Evolutionary conservation across 2,329 filamentous ascomycete species (phyloP).

Genomic region (Intubia oerlemansii): DNA sequence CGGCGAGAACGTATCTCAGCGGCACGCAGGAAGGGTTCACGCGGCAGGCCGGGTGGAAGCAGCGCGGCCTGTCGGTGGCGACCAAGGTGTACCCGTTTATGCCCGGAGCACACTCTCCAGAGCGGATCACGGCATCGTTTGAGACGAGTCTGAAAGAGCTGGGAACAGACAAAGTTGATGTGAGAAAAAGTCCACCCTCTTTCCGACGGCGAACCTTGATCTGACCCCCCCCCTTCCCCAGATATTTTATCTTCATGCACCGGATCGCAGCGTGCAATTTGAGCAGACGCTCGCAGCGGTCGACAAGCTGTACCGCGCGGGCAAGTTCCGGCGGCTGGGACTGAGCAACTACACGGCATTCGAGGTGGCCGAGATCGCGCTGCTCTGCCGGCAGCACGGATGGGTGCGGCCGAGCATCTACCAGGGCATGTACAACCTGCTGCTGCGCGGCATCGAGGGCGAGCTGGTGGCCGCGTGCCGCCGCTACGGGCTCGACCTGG

Average conservation of each 20-base stretch:
- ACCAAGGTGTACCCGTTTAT: constrained; percentile 53
- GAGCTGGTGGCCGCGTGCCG: constrained; percentile 45
- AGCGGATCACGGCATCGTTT: constrained; percentile 38
- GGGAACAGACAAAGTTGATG: constrained; percentile 50
- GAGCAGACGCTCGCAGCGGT: constrained; percentile 45
- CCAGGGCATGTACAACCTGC: constrained; percentile 52
- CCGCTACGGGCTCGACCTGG: constrained; percentile 46
- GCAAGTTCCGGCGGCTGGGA: constrained; percentile 51
- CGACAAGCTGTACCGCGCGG: constrained; percentile 46
- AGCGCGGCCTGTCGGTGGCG: constrained; percentile 54
- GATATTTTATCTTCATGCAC: constrained; percentile 58
- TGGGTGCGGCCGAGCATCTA: constrained; percentile 55
- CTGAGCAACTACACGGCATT: constrained; percentile 55
- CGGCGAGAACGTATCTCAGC: constrained; percentile 51
- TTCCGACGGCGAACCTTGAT: neutral
- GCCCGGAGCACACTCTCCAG: constrained; percentile 37
- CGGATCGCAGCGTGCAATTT: constrained; percentile 14
- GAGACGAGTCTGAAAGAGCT: constrained; percentile 49
- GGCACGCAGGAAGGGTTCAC: constrained; percentile 65
- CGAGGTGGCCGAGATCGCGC: constrained; percentile 55
- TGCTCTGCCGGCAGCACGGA: constrained; percentile 42
- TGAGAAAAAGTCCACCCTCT: no score
- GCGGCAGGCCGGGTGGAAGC: constrained; percentile 52
- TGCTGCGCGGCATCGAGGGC: constrained; percentile 26
- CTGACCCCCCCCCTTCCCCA: constrained; percentile 5